Evolutionary conservation across 2,329 filamentous ascomycete genomes (phyloP).

Genomic region (Fusarium armeniacum): DNA sequence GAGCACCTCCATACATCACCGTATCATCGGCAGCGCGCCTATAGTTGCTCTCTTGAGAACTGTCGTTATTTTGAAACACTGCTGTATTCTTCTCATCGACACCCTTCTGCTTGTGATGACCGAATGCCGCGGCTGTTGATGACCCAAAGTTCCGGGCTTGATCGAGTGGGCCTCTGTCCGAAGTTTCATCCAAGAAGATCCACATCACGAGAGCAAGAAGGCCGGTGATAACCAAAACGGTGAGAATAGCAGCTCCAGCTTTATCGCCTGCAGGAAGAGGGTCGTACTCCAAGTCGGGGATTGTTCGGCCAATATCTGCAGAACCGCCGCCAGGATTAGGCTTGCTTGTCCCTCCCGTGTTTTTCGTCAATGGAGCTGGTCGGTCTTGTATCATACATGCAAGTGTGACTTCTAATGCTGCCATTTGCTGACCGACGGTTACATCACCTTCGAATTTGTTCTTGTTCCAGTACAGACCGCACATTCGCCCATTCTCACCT

Average conservation of each 20-base stretch:
- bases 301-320: slow-evolving; percentile 60
- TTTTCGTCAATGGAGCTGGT: slow-evolving; percentile 60
- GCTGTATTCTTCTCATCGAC: slow-evolving; percentile 46
- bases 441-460: slow-evolving; percentile 69
- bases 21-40: slow-evolving; percentile 30
- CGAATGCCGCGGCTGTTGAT: slow-evolving; percentile 39
- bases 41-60: slow-evolving; percentile 41
- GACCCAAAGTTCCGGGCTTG: slow-evolving; percentile 51
- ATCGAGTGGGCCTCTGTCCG: slow-evolving; percentile 51
- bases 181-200: slow-evolving; percentile 64
- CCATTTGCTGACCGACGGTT: slow-evolving; percentile 80
- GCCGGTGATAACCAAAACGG: slow-evolving; percentile 67
- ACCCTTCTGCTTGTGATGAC: slow-evolving; percentile 34
- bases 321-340: slow-evolving; percentile 64
- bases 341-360: slow-evolving; percentile 70
- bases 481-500: slow-evolving; percentile 69
- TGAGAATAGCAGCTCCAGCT: slow-evolving; percentile 76
- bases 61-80: slow-evolving; percentile 39
- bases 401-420: slow-evolving; percentile 74
- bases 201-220: slow-evolving; percentile 67
- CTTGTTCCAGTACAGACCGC: slow-evolving; percentile 71
- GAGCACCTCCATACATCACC: slow-evolving; percentile 37
- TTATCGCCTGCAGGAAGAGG: slow-evolving; percentile 70
- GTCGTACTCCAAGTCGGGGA: slow-evolving; percentile 47
- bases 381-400: slow-evolving; percentile 68